These are phyloP conservation scores for Leccinum solheimii DNA, from an alignment of 1,284 basidiomycete species.

Conservation along the genomic window DNA sequence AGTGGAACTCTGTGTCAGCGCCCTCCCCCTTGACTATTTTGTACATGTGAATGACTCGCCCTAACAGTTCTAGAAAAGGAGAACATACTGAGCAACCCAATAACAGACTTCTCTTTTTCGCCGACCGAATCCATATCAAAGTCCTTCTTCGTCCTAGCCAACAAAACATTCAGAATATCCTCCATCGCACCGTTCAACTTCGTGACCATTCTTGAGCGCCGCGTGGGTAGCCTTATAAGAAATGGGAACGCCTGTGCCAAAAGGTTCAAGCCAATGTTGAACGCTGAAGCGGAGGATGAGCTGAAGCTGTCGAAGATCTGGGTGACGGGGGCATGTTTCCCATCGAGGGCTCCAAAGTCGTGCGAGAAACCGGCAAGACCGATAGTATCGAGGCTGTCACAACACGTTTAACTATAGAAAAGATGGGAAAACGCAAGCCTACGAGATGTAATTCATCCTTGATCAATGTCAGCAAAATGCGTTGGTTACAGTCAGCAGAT, in stretches of 20 bases:
- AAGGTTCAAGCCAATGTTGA: neutral
- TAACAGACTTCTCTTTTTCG: neutral
- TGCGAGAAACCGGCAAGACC: neutral
- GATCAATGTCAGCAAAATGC: neutral
- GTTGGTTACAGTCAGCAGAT: neutral
- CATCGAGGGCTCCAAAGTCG: neutral
- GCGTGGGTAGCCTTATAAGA: neutral
- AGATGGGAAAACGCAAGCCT: neutral
- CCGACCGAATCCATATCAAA: neutral
- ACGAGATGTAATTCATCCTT: constrained; percentile 1
- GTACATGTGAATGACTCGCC: neutral
- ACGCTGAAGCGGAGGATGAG: neutral
- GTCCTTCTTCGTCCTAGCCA: neutral
- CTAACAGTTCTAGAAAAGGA: neutral
- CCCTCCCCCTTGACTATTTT: neutral
- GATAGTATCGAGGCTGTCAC: neutral
- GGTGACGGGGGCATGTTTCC: neutral
- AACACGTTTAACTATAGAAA: neutral
- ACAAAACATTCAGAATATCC: neutral
- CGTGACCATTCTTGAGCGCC: neutral
- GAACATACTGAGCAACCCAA: neutral
- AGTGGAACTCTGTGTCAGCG: neutral
- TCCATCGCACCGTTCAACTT: neutral
- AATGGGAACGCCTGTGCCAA: neutral
- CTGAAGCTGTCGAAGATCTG: neutral